phyloP scores from a whole-genome alignment of 2,329 filamentous ascomycete genomes.

The Colletotrichum lentis region DNA sequence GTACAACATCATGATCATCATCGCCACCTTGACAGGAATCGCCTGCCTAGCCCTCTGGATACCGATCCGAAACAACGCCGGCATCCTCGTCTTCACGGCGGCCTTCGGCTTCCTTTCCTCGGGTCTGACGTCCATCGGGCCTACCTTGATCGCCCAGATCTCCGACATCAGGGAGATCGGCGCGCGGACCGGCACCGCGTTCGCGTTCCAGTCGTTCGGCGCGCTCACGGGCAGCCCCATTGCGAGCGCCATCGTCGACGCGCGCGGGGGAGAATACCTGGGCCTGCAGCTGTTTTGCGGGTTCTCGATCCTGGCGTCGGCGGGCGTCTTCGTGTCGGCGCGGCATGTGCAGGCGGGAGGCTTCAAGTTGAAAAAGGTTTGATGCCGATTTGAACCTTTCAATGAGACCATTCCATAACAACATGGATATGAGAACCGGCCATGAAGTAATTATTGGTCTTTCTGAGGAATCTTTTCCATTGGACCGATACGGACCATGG shows the following conservation, averaged over 20 bases:
- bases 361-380: constrained; percentile 48
- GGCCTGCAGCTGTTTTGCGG: constrained; percentile 73
- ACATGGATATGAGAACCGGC: too few relatives aligned
- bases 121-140: constrained; percentile 68
- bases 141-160: constrained; percentile 74
- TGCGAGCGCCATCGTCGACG: constrained; percentile 66
- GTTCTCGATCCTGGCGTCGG: constrained; percentile 51
- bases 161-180: constrained; percentile 75
- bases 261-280: constrained; percentile 61
- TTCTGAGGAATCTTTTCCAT: too few relatives aligned
- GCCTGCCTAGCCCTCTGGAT: constrained; percentile 59
- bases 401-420: too few relatives aligned
- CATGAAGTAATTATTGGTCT: too few relatives aligned
- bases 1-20: constrained; percentile 60
- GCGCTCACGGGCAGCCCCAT: constrained; percentile 74
- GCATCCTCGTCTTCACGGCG: constrained; percentile 69
- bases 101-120: constrained; percentile 78
- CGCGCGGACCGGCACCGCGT: constrained; percentile 70
- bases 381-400: not conserved
- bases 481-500: too few relatives aligned
- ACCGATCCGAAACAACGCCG: constrained; percentile 58
- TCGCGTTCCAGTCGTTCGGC: constrained; percentile 68
- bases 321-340: constrained; percentile 44
- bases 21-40: constrained; percentile 58
- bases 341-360: constrained; percentile 48